These are phyloP conservation scores for Trichoderma oligosporum DNA, from an alignment of 2,329 filamentous ascomycete species.

Conservation along the genomic window DNA sequence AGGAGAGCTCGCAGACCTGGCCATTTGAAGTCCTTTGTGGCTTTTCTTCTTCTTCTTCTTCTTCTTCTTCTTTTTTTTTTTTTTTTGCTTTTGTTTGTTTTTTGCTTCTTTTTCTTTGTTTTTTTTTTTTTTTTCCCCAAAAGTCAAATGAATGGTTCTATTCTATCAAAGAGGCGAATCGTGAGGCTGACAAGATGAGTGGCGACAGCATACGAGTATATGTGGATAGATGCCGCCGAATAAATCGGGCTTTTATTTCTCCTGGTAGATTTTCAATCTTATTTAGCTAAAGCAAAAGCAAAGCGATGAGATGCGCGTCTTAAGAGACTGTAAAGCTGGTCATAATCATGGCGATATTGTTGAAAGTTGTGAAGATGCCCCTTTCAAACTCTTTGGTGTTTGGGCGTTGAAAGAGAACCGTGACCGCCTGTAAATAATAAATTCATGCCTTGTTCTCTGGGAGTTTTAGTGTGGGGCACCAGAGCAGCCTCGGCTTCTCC, in stretches of 20 bases:
- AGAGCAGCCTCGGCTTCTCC: slow-evolving; percentile 12
- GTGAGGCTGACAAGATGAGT: not conserved
- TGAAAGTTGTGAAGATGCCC: no score
- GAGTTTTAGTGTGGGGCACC: not conserved
- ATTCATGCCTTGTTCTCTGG: not conserved
- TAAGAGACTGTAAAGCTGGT: not conserved
- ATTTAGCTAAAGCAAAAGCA: not conserved
- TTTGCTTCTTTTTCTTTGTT: not conserved
- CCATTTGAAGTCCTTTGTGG: slow-evolving; percentile 9
- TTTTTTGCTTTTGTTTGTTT: no score
- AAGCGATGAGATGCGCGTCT: not conserved
- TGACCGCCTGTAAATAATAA: not conserved
- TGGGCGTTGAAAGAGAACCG: no score
- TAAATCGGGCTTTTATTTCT: not conserved
- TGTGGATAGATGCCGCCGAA: not conserved
- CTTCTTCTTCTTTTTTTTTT: not conserved
- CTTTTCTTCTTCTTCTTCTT: no score
- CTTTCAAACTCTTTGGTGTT: no score
- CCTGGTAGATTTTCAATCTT: not conserved
- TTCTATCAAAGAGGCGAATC: not conserved
- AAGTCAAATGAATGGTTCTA: not conserved
- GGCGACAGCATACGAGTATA: not conserved
- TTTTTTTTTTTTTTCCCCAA: not conserved
- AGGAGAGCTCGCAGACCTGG: slow-evolving; percentile 34
- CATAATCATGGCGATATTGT: not conserved